Percentiles rank a stretch among this genome's conserved stretches.
Evolutionary conservation across 2,329 filamentous ascomycete genomes (phyloP).

Genomic region (Scleromitrula shiraiana): DNA sequence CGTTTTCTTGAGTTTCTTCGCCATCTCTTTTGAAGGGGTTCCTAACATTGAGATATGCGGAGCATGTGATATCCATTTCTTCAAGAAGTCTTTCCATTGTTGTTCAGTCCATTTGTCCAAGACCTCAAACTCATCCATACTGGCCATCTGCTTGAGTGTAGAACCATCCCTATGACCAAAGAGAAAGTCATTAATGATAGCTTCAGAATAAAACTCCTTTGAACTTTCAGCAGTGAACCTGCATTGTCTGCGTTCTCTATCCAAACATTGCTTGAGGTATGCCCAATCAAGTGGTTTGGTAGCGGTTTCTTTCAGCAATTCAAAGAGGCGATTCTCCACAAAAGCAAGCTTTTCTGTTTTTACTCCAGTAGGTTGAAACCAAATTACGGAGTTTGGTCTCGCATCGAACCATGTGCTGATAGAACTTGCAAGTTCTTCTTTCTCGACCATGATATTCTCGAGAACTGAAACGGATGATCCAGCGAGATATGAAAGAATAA

Average conservation of each 20-base stretch:
- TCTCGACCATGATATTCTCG: slow-evolving; percentile 88
- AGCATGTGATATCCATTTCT: slow-evolving; percentile 77
- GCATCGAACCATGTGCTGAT: slow-evolving; percentile 73
- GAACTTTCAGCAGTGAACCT: slow-evolving; percentile 79
- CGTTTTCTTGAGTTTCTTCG: slow-evolving; percentile 71
- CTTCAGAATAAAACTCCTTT: slow-evolving; percentile 71
- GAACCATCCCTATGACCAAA: slow-evolving; percentile 83
- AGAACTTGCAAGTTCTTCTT: slow-evolving; percentile 82
- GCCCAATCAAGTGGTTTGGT: slow-evolving; percentile 77
- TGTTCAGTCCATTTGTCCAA: slow-evolving; percentile 74
- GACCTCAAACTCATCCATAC: slow-evolving; percentile 52
- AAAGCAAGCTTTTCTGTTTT: slow-evolving; percentile 75
- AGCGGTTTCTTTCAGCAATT: slow-evolving; percentile 73
- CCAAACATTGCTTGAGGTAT: slow-evolving; percentile 83
- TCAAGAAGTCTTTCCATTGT: slow-evolving; percentile 76
- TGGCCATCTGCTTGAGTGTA: slow-evolving; percentile 54
- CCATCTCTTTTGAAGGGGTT: slow-evolving; percentile 72
- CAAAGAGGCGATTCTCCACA: slow-evolving; percentile 79
- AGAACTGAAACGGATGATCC: slow-evolving; percentile 89
- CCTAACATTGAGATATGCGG: slow-evolving; percentile 83
- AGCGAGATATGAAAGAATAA: slow-evolving; percentile 78
- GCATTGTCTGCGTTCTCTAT: slow-evolving; percentile 70
- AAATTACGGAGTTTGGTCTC: slow-evolving; percentile 74
- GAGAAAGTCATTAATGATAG: slow-evolving; percentile 85
- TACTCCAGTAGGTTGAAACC: slow-evolving; percentile 79